Evolutionary conservation across 768 basidiomycete genomes (phyloP), one percentile per base, ranked within the genome.

Genomic region (Artomyces pyxidatus): DNA sequence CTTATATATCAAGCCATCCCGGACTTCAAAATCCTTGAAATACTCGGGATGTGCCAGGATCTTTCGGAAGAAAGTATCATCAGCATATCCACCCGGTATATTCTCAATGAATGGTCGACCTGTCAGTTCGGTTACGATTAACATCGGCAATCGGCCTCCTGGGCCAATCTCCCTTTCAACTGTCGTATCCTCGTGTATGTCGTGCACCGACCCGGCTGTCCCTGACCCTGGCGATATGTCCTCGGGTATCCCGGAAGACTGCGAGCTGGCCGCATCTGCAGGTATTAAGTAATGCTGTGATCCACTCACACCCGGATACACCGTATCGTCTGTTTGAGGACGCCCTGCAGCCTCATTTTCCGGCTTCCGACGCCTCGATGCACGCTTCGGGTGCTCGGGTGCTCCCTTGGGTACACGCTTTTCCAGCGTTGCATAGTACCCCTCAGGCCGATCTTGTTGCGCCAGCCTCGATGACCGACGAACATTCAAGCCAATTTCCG

Each of bases 1-100:
- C 35, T 48, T 9, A 21, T 16, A 48, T 3, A 51, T 21, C 1
- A 51, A n/a, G 0, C 27, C 50, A 2, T 42, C 50, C 4, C 17
- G 6, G 4, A 37, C 2, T 19, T 3, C 6, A 21, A 51, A 51
- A 32, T 51, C 45, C 46, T 47, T 48, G 45, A 26, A 51, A 19
- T 47, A 9, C 16, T 35, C 28, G 2, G 44, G 44, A 7, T 29
- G 17, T 8, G 2, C 9, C 4, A 29, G 1, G 8, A 45, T 32
- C 8, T 12, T 9, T 6, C 8, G n/a, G 21, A 45, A 45, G 28
- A 45, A 32, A 14, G 27, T 17, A 22, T 45, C 29, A 7, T 14
- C 21, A 12, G 43, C 3, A 21, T 45, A 45, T 4, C n/a, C 7
- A 6, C 21, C 29, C 19, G 10, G 9, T 5, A 42, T 25, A 14